Conservation (phyloP, 805 yeast genomes). For the Zygoascus flipseniorum region DNA sequence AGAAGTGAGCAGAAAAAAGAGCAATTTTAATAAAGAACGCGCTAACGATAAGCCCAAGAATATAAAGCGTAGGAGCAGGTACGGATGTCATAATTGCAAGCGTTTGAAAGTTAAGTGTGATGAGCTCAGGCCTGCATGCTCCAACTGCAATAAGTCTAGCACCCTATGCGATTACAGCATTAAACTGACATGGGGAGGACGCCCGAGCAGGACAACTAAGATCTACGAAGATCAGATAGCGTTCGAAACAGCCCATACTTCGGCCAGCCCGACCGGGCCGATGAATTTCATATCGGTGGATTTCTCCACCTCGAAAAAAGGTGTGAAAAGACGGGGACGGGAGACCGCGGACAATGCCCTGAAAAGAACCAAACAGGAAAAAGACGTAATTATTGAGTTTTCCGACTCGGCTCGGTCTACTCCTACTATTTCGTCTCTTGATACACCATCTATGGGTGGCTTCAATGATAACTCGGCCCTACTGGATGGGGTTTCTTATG, state of each 20-base stretch:
- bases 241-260: neutral
- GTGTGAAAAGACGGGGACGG: neutral
- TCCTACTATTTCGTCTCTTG: neutral
- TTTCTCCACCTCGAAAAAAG: neutral
- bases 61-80: conserved; percentile 13
- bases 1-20: neutral
- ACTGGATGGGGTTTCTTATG: neutral
- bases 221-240: conserved; percentile 24
- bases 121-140: conserved; percentile 56
- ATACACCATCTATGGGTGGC: neutral
- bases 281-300: neutral
- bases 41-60: neutral
- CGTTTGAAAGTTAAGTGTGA: conserved; percentile 47
- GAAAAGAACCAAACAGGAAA: neutral
- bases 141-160: conserved; percentile 42
- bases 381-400: neutral
- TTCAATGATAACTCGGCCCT: neutral
- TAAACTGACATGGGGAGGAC: conserved; percentile 65
- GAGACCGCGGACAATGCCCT: neutral
- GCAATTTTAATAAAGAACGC: neutral
- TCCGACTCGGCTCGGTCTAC: neutral
- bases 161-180: conserved; percentile 53
- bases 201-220: conserved; percentile 44
- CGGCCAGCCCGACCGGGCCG: neutral
- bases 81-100: conserved; percentile 23